Base-by-base conservation (phyloP, 768 basidiomycete species). In the Mycena vitilis region DNA sequence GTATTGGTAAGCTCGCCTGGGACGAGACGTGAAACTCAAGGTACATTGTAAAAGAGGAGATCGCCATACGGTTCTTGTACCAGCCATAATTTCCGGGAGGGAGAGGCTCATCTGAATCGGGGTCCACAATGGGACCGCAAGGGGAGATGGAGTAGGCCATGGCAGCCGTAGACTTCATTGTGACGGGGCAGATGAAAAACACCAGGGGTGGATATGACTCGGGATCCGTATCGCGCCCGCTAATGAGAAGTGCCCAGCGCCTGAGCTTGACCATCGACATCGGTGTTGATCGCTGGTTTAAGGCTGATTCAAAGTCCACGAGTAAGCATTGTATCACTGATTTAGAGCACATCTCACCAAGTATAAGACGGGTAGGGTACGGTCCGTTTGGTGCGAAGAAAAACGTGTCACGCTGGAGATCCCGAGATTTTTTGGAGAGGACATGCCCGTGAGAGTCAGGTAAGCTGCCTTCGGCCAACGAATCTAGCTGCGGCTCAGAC, bases 1-100 rank as follows among this genome's bases (percentile, higher is more conserved):
- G 52, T 15, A 2, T 30, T 10, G 52, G 18, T 18, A 36, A 54
- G 52, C 18, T 15, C 20, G 13, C 8, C 52, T 54, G 52, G 18
- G 30, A 30, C 30, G 30, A 20, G 15, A 18, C 1, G 15, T 45
- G 11, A 16, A 30, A 30, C 5, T 30, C 30, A 30, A 1, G 13
- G 44, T n/a, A n/a, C n/a, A n/a, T 45, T 16, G 18, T 6, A 16
- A 20, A 18, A 15, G 44, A 45, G 18, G 18, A 45, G 44, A 45
- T 13, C 53, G 30, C 30, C 64, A 2, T 58, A 60, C 63, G 37
- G 23, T 64, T 30, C 13, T 2, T 25, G 37, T 59, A 66, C 65
- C 65, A 60, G 30, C 57, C 57, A 53, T 66, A 66, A 22, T 66
- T 47, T 12, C 65, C 65, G 10, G 57, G 65, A 10, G 65, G 57